Conservation (phyloP, 257 asterid species). For the Prunella vulgaris region DNA sequence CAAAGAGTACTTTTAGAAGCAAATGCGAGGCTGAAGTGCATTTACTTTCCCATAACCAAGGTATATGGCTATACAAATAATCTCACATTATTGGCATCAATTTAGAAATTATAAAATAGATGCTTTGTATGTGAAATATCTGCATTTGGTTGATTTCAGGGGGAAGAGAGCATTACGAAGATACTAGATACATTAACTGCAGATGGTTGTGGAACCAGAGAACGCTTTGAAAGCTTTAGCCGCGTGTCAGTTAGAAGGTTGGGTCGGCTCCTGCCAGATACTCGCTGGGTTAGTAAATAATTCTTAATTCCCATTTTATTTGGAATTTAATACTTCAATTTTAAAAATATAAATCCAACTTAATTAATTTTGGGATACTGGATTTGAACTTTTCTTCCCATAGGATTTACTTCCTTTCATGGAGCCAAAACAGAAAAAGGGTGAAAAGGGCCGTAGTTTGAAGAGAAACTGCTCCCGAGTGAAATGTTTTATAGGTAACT, state of each 20-base stretch:
- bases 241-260: conserved; percentile 68
- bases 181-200: conserved; percentile 40
- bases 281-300: conserved; percentile 63
- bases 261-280: conserved; percentile 88
- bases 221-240: conserved; percentile 52
- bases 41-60: conserved; percentile 60
- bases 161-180: conserved; percentile 50
- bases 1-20: conserved; percentile 36
- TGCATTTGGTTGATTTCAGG: conserved; percentile 40
- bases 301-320: conserved; percentile 7
- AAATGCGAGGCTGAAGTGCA: conserved; percentile 69
- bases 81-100: conserved; percentile 7
- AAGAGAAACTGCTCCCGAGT: conserved; percentile 58
- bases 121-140: conserved; percentile 6
- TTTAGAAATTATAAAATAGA: not conserved
- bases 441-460: conserved; percentile 37
- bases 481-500: conserved; percentile 74
- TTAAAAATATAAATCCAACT: not conserved
- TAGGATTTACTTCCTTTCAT: conserved; percentile 77
- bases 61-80: conserved; percentile 17
- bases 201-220: conserved; percentile 43
- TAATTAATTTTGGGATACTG: not conserved
- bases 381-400: conserved; percentile 7
- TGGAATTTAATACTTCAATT: not conserved
- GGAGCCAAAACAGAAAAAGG: conserved; percentile 51